Evolutionary conservation across 257 asterid species (phyloP).

Genomic region (Thymus quinquecostatus): DNA sequence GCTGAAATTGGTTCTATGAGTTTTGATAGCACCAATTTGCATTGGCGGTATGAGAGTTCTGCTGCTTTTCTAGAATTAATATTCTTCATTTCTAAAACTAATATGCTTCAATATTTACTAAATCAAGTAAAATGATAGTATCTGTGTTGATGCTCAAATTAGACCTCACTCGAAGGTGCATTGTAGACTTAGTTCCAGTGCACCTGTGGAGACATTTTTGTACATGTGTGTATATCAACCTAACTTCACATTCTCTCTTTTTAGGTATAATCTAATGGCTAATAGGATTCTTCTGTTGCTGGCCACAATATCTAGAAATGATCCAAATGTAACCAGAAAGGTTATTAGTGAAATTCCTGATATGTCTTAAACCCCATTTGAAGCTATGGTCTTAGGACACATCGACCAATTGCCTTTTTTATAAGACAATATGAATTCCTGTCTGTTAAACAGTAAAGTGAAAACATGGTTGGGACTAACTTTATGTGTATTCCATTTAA

Average conservation of each 20-base stretch:
- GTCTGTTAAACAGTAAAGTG: too few relatives aligned
- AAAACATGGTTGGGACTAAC: too few relatives aligned
- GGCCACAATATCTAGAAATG: conserved; percentile 85
- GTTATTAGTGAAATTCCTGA: conserved; percentile 85
- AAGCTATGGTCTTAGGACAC: conserved; percentile 18
- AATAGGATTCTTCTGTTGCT: conserved; percentile 89
- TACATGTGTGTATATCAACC: conserved; percentile 28
- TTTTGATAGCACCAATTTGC: conserved; percentile 80
- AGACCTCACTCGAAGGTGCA: conserved; percentile 12
- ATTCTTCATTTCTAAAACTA: too few relatives aligned
- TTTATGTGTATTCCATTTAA: too few relatives aligned
- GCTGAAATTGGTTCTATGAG: conserved; percentile 89
- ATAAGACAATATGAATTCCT: neutral
- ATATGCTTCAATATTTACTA: conserved; percentile 11
- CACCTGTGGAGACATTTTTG: conserved; percentile 15
- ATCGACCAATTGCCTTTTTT: conserved; percentile 1
- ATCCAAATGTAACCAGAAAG: conserved; percentile 65
- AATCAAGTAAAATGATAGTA: conserved; percentile 17
- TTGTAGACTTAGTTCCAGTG: conserved; percentile 25
- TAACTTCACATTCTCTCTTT: conserved; percentile 31
- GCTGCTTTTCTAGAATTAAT: conserved; percentile 19
- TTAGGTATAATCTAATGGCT: conserved; percentile 99
- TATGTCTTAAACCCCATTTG: conserved; percentile 39
- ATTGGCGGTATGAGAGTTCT: conserved; percentile 74
- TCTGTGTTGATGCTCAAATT: neutral